Evolutionary conservation across 179 eudicot genomes (phyloP), one percentile per base, ranked within the genome.

Genomic region (Pouteria campechiana): DNA sequence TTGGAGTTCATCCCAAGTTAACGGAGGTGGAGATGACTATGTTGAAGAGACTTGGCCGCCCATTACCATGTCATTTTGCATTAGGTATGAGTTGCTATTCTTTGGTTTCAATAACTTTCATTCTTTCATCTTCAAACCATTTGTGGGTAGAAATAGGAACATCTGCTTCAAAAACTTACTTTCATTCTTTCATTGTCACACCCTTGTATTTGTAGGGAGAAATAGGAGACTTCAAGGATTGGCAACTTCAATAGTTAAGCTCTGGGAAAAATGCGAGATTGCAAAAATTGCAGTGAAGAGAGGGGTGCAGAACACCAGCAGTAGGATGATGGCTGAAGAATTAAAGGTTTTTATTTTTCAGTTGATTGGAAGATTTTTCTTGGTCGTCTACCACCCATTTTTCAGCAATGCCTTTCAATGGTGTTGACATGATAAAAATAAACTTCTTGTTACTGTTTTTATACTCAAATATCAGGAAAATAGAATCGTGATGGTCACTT

Each of bases 181-280:
- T n/a, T n/a, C n/a, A n/a, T n/a, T n/a, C n/a, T n/a, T n/a, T n/a
- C n/a, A n/a, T n/a, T n/a, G n/a, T n/a, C n/a, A n/a, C n/a, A n/a
- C n/a, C n/a, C n/a, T n/a, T n/a, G n/a, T n/a, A n/a, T n/a, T n/a
- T n/a, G n/a, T 67, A 87, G 99, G 96, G 45, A 73, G 96, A 72
- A 92, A 87, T 58, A 73, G 76, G 64, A 87, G 69, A 55, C 96
- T 54, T 53, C 83, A 92, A 61, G 99, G 99, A 42, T 58, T 92
- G 61, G 99, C 93, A 66, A 79, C 82, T 55, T 63, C 94, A 37
- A 80, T 92, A 35, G 56, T 87, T 32, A 92, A 78, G 75, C 86
- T 92, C 42, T 87, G 96, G 99, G 96, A 92, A 60, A 92, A 76
- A 73, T 87, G 93, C 58, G 96, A 87, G 60, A 75, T 87, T 55